Percentiles rank a stretch among this genome's conserved stretches.
These are phyloP conservation scores for Aurifilum marmelostoma DNA, from an alignment of 2,329 filamentous ascomycete species.

Conservation along the genomic window DNA sequence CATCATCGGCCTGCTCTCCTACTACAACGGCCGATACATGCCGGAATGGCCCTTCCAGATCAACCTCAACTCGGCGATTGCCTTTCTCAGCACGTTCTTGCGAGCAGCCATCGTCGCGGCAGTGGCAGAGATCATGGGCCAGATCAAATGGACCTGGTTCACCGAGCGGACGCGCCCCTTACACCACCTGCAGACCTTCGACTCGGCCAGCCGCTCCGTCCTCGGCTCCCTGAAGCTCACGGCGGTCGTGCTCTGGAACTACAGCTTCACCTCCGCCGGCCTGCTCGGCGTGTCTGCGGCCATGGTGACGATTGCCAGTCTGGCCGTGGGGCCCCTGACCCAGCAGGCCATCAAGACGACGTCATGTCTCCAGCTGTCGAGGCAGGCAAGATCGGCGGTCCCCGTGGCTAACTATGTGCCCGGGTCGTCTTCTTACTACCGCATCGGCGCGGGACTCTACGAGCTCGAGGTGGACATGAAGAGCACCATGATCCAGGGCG, in stretches of 20 bases:
- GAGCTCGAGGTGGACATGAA: conserved; percentile 38
- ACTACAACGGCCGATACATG: conserved; percentile 23
- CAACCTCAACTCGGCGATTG: conserved; percentile 33
- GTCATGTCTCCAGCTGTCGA: conserved; percentile 31
- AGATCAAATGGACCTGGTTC: conserved; percentile 41
- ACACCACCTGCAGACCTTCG: conserved; percentile 38
- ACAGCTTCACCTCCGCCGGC: conserved; percentile 23
- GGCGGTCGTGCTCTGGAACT: conserved; percentile 25
- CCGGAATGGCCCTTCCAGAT: conserved; percentile 34
- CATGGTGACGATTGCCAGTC: conserved; percentile 34
- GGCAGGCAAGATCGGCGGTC: conserved; percentile 16
- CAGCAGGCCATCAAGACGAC: conserved; percentile 37
- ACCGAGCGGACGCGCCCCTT: conserved; percentile 34
- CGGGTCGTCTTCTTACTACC: conserved; percentile 29
- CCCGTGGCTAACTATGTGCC: conserved; percentile 23
- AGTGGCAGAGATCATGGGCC: conserved; percentile 38
- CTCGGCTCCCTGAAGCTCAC: conserved; percentile 36
- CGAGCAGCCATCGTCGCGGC: conserved; percentile 35
- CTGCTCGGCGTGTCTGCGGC: conserved; percentile 32
- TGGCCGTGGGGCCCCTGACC: conserved; percentile 38
- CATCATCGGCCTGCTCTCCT: conserved; percentile 20
- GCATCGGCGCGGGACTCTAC: conserved; percentile 31
- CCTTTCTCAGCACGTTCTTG: conserved; percentile 30
- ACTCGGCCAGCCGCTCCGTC: conserved; percentile 37
- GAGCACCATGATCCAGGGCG: conserved; percentile 37